These are phyloP conservation scores for Boeremia exigua DNA, from an alignment of 2,329 filamentous ascomycete species.

Conservation along the genomic window DNA sequence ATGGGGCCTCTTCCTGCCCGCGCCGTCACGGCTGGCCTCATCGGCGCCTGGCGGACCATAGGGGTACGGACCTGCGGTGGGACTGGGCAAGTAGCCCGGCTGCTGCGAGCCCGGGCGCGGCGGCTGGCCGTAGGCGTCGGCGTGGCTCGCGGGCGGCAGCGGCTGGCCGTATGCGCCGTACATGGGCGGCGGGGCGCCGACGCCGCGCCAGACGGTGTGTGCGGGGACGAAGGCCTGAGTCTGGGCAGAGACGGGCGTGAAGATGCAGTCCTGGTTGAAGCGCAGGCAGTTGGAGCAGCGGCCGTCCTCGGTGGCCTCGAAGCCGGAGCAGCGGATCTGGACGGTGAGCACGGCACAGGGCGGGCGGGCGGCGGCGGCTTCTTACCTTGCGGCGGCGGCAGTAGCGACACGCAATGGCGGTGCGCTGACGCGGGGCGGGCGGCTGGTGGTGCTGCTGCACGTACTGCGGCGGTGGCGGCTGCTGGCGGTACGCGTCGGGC, in stretches of 20 bases:
- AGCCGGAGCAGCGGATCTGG: conserved; percentile 78
- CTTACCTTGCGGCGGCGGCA: conserved; percentile 65
- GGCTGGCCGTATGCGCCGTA: conserved; percentile 60
- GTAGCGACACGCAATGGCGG: conserved; percentile 66
- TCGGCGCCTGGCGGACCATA: conserved; percentile 46
- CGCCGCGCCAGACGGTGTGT: conserved; percentile 65
- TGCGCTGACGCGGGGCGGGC: conserved; percentile 64
- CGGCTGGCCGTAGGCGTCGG: conserved; percentile 45
- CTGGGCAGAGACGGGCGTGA: conserved; percentile 76
- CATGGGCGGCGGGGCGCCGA: conserved; percentile 56
- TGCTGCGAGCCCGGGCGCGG: conserved; percentile 37
- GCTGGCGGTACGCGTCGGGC: conserved; percentile 48
- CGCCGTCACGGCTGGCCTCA: conserved; percentile 48
- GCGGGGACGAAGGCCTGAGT: conserved; percentile 77
- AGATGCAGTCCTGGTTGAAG: conserved; percentile 79
- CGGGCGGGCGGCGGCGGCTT: not conserved
- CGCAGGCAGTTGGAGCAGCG: conserved; percentile 75
- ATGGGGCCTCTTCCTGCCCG: conserved; percentile 54
- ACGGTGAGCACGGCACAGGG: conserved; percentile 21
- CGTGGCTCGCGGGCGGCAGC: conserved; percentile 48
- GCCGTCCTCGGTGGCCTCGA: conserved; percentile 73
- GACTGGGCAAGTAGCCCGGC: conserved; percentile 53
- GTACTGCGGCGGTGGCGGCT: conserved; percentile 49
- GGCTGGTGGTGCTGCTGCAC: conserved; percentile 47
- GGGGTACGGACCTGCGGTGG: conserved; percentile 53